Percentiles rank a stretch among this genome's conserved stretches.
Conservation (phyloP, 257 asterid genomes). For the Thymus quinquecostatus region DNA sequence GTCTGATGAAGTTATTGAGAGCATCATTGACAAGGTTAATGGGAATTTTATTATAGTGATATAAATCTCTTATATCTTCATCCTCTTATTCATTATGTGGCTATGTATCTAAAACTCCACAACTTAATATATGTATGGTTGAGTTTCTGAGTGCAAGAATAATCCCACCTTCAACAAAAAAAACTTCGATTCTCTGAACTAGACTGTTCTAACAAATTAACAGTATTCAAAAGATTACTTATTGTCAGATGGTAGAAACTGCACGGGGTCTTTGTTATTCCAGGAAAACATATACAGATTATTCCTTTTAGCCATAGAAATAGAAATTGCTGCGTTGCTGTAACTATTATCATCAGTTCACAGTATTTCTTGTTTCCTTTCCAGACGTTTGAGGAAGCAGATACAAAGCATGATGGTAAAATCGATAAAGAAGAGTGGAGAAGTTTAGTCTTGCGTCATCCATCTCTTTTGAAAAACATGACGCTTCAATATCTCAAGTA, state of each 20-base stretch:
- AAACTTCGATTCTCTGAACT: background rate
- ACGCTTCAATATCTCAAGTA: conserved; percentile 97
- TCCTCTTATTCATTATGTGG: background rate
- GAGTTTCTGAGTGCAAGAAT: background rate
- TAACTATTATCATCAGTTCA: conserved; percentile 7
- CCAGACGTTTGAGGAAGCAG: conserved; percentile 97
- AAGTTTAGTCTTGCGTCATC: conserved; percentile 84
- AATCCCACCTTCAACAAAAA: background rate
- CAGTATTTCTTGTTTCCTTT: conserved; percentile 25
- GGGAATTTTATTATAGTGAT: conserved; percentile 11
- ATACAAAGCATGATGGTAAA: conserved; percentile 93
- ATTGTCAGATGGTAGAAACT: background rate
- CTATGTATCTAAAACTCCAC: background rate
- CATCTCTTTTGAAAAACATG: conserved; percentile 93
- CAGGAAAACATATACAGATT: background rate
- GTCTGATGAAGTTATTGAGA: conserved; percentile 93
- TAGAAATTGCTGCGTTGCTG: background rate
- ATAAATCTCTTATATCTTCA: background rate
- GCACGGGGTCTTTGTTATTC: background rate
- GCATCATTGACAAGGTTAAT: conserved; percentile 92
- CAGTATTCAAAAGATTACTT: background rate
- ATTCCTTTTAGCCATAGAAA: background rate
- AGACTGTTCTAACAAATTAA: background rate
- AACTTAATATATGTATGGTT: background rate
- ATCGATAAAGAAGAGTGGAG: conserved; percentile 98